Evolutionary conservation across 805 yeast species (phyloP).

Genomic region (Saccharomycopsis malanga): DNA sequence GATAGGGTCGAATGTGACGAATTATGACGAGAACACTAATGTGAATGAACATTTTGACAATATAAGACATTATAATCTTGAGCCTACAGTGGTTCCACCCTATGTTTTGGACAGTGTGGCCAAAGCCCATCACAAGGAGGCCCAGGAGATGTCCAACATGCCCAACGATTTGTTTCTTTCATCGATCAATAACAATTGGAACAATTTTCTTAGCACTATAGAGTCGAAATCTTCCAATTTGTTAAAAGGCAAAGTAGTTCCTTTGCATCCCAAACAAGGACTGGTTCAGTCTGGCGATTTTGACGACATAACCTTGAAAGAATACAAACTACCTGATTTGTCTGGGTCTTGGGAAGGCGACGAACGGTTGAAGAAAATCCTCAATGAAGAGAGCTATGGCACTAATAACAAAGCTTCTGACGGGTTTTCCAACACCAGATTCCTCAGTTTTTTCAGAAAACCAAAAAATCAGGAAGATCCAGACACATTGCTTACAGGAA

Average conservation of each 20-base stretch:
- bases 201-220: conserved; percentile 40
- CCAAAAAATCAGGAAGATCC: neutral
- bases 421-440: neutral
- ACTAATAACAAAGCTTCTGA: conserved; percentile 1
- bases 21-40: too few species aligned
- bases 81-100: conserved; percentile 49
- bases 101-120: conserved; percentile 53
- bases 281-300: neutral
- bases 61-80: conserved; percentile 23
- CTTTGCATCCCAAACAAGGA: conserved; percentile 2
- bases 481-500: neutral
- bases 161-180: conserved; percentile 30
- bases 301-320: neutral
- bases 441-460: conserved; percentile 4
- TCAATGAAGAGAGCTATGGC: conserved; percentile 30
- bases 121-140: conserved; percentile 18
- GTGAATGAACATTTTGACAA: conserved; percentile 12
- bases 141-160: conserved; percentile 11
- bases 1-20: too few species aligned
- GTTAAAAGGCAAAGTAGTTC: conserved; percentile 6
- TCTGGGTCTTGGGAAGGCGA: conserved; percentile 67
- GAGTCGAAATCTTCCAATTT: conserved; percentile 35
- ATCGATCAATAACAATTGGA: conserved; percentile 43
- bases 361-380: conserved; percentile 47
- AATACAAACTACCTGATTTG: conserved; percentile 32